Percentiles rank a stretch among this genome's conserved stretches.
These are phyloP conservation scores for Coemansia sp. DNA, from an alignment of 192 early-diverging fungal species.

Conservation along the genomic window DNA sequence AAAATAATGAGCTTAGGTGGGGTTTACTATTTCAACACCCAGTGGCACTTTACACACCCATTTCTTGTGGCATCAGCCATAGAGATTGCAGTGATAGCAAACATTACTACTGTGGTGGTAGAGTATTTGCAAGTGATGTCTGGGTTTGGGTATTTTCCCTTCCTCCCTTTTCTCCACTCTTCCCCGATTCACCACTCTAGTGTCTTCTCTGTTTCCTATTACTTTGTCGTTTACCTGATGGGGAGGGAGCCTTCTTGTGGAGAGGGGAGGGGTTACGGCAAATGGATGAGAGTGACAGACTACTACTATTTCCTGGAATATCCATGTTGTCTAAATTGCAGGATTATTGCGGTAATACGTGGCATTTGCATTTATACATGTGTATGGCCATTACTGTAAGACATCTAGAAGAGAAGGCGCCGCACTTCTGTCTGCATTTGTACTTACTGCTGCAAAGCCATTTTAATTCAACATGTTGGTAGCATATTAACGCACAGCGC, in stretches of 20 bases:
- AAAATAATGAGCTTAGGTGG: constrained; percentile 7
- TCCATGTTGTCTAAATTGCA: background rate
- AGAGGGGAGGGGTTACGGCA: background rate
- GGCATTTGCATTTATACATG: background rate
- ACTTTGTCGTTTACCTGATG: background rate
- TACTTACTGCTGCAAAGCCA: constrained; percentile 8
- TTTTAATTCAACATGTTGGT: background rate
- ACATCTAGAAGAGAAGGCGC: background rate
- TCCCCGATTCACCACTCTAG: background rate
- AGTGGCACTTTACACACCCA: background rate
- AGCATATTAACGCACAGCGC: background rate
- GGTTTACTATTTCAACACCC: background rate
- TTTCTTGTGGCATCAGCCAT: constrained; percentile 11
- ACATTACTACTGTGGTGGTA: constrained; percentile 1
- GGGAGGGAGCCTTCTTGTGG: background rate
- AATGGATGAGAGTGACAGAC: background rate
- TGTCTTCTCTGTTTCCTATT: background rate
- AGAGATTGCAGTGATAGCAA: constrained; percentile 4
- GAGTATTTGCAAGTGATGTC: background rate
- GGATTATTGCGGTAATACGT: constrained; percentile 4
- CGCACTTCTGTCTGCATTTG: constrained; percentile 9
- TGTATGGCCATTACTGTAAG: background rate
- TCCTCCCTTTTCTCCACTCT: background rate
- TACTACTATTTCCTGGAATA: background rate
- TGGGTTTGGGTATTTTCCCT: background rate